Evolutionary conservation across 441 rosid species (phyloP), one percentile per base, ranked within the genome.

Genomic region (Lepidium campestre): DNA sequence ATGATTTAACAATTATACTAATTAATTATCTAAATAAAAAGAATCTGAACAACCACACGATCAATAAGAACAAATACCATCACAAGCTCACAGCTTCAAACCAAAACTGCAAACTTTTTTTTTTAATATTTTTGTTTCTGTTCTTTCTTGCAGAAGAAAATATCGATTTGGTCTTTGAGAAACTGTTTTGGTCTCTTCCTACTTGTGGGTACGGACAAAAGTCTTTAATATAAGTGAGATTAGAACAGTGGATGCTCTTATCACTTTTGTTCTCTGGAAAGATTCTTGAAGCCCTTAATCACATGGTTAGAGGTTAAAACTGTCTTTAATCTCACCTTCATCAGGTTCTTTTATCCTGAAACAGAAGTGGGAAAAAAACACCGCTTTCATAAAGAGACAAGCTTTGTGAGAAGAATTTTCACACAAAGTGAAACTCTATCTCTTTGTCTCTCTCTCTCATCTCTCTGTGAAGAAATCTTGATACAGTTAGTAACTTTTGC

Each of bases 401-500:
- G 60, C 60, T 65, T 52, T 57, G 54, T 47, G 55, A 52, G 68
- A 46, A 58, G 22, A 65, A 40, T 11, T 27, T 77, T 71, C 37
- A 29, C 10, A 35, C 62, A 62, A 54, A 65, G 46, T 72, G 62
- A 45, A 65, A 61, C 46, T 68, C 47, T 39, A 11, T 41, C 65
- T 64, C 53, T 64, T 29, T 6, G 32, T 29, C 34, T 29, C 8
- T 29, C 34, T 7, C 34, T 29, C 34, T 7, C 2, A 27, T 27
- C 0, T 64, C 36, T 62, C 7, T 59, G 35, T 73, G 42, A 34
- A 53, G 66, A 71, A 72, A 70, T 68, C 70, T 68, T 57, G 60
- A 46, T 67, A 75, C 67, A 79, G 81, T 76, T 67, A 65, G 80
- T 73, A 55, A n/a, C 75, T 78, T 67, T 63, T 11, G n/a, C 57